Conservation (phyloP, 148 eudicot species). For the Rhododendron molle region DNA sequence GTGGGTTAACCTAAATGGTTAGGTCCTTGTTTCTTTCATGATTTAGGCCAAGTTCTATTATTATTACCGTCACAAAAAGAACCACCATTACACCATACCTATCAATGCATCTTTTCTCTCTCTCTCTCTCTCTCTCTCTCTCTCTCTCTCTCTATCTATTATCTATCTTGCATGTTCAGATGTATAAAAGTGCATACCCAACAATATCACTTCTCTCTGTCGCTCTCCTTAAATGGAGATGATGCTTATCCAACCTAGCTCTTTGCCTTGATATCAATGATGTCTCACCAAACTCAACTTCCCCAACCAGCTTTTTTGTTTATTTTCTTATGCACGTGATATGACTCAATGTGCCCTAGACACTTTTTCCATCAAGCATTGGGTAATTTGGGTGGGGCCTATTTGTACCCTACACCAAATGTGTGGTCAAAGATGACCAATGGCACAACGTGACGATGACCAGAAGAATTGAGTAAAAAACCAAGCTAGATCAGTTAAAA, state of each 20-base stretch:
- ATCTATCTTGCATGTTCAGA: neutral
- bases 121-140: neutral
- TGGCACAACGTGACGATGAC: too few relatives aligned
- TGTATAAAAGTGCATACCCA: too few relatives aligned
- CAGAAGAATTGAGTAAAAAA: too few relatives aligned
- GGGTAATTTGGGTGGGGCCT: neutral
- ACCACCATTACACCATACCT: neutral
- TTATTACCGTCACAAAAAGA: neutral
- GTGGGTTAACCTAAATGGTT: neutral
- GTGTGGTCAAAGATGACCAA: too few relatives aligned
- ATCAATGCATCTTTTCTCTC: neutral
- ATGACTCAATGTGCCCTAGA: neutral
- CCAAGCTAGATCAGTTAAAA: too few relatives aligned
- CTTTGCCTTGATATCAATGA: neutral
- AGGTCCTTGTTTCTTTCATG: neutral
- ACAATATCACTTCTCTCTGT: neutral
- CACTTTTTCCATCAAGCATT: neutral
- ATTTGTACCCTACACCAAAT: too few relatives aligned
- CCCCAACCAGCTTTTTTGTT: neutral
- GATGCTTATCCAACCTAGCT: slow-evolving; percentile 7
- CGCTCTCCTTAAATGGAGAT: neutral
- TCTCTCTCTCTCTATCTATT: too few relatives aligned
- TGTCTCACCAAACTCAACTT: slow-evolving; percentile 3
- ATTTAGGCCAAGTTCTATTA: too few relatives aligned
- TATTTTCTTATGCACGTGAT: neutral